A percentile compares a stretch with the other conserved stretches of the same genome.
Evolutionary conservation across 495 filamentous ascomycete species (phyloP).

Genomic region (Hypoxylon crocopeplum): DNA sequence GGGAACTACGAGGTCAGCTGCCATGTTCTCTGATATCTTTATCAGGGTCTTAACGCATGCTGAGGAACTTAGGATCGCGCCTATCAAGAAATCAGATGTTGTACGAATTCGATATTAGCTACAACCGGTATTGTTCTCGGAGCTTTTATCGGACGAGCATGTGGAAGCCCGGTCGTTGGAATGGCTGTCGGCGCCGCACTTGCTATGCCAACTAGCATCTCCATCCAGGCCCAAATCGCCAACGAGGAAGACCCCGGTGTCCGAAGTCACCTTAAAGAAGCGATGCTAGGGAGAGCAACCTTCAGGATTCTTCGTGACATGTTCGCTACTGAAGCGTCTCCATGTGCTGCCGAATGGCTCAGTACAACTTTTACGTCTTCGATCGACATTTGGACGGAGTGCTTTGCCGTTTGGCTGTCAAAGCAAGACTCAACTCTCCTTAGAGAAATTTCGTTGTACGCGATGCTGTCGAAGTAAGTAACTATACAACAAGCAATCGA

Average conservation of each 20-base stretch:
- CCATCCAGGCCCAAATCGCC: conserved; percentile 9
- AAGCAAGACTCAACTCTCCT: conserved; percentile 11
- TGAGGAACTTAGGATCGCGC: too few species aligned
- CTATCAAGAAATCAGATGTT: not conserved
- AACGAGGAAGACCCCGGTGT: conserved; percentile 6
- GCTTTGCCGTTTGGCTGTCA: conserved; percentile 17
- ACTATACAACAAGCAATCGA: not conserved
- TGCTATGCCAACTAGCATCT: not conserved
- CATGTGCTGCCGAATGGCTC: conserved; percentile 12
- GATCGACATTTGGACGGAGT: conserved; percentile 24
- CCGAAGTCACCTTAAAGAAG: conserved; percentile 17
- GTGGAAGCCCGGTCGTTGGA: conserved; percentile 15
- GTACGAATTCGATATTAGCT: conserved; percentile 16
- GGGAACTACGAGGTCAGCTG: conserved; percentile 10
- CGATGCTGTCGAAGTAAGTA: conserved; percentile 23
- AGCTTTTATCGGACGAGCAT: conserved; percentile 23
- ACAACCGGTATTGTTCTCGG: conserved; percentile 19
- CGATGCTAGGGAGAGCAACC: conserved; percentile 7
- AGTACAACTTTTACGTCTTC: not conserved
- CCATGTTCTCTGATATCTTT: too few species aligned
- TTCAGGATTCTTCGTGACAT: conserved; percentile 18
- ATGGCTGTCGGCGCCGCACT: conserved; percentile 20
- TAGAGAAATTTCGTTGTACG: conserved; percentile 13
- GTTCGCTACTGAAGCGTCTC: not conserved
- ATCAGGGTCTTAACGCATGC: too few species aligned